These are phyloP conservation scores for Pseudopithomyces maydicus DNA, from an alignment of 2,329 filamentous ascomycete genomes.

Conservation along the genomic window DNA sequence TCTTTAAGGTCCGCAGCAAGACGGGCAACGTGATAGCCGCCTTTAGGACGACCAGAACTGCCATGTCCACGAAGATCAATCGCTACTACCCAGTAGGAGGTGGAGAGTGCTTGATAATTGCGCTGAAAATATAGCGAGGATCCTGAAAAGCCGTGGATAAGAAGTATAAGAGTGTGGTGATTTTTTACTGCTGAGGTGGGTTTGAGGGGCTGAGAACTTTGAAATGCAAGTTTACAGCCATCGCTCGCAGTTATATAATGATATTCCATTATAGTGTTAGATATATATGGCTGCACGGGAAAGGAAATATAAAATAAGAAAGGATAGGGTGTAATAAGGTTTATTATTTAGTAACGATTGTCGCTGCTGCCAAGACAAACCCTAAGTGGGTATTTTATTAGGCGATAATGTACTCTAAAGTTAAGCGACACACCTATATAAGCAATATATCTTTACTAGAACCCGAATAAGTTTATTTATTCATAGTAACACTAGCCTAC, in stretches of 20 bases:
- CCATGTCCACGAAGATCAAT: slow-evolving; percentile 6
- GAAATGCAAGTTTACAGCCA: slow-evolving; percentile 2
- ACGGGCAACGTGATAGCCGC: slow-evolving; percentile 4
- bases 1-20: slow-evolving; percentile 3
- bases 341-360: too few relatives aligned
- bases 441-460: too few relatives aligned
- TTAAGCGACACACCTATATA: too few relatives aligned
- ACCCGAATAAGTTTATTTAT: too few relatives aligned
- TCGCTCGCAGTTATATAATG: background rate
- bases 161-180: background rate
- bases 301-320: too few relatives aligned
- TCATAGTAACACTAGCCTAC: too few relatives aligned
- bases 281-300: too few relatives aligned
- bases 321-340: too few relatives aligned
- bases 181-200: background rate
- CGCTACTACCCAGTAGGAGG: background rate
- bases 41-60: background rate
- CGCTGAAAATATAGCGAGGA: slow-evolving; percentile 3
- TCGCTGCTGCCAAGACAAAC: too few relatives aligned
- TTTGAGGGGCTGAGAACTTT: background rate
- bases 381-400: too few relatives aligned
- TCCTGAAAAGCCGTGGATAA: slow-evolving; percentile 4
- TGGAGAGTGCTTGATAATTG: background rate
- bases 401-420: too few relatives aligned
- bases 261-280: slow-evolving; percentile 4